Evolutionary conservation across 2,329 filamentous ascomycete genomes (phyloP).

Genomic region (Cladosporium sphaerospermum): DNA sequence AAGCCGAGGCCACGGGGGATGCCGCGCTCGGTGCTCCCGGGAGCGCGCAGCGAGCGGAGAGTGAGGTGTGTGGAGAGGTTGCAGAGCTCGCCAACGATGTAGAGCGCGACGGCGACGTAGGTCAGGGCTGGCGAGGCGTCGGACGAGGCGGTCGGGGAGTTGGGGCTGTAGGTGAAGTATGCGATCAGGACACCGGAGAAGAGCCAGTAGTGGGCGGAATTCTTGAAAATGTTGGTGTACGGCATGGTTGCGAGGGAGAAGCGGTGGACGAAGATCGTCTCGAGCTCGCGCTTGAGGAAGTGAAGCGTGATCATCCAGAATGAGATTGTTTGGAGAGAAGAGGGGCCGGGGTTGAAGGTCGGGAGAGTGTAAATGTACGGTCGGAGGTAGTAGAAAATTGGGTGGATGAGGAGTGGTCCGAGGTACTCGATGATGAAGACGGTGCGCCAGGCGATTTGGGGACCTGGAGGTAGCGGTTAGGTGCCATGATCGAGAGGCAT

Average conservation of each 20-base stretch:
- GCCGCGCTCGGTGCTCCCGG: constrained; percentile 76
- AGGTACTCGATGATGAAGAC: constrained; percentile 95
- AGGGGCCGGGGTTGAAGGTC: constrained; percentile 39
- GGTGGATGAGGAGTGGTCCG: constrained; percentile 84
- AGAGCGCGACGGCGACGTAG: constrained; percentile 65
- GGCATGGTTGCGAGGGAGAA: constrained; percentile 97
- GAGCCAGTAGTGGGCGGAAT: constrained; percentile 90
- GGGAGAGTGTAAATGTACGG: constrained; percentile 61
- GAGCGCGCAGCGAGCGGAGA: constrained; percentile 67
- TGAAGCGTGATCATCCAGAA: constrained; percentile 71
- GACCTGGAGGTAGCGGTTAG: constrained; percentile 48
- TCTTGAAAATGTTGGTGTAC: constrained; percentile 82
- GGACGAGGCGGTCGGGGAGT: constrained; percentile 56
- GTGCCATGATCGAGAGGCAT: background rate
- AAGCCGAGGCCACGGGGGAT: constrained; percentile 86
- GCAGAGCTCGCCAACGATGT: constrained; percentile 67
- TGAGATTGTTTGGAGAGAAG: constrained; percentile 63
- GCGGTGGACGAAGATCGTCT: constrained; percentile 90
- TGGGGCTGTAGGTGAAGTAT: constrained; percentile 77
- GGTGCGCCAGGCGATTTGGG: constrained; percentile 84
- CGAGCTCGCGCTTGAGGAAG: constrained; percentile 91
- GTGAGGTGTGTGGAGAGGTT: constrained; percentile 78
- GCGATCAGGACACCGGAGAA: constrained; percentile 74
- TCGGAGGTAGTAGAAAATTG: constrained; percentile 62
- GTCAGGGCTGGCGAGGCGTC: constrained; percentile 47